These are phyloP conservation scores for Geotrichum candidum DNA, from an alignment of 1,139 yeast species.

Conservation along the genomic window DNA sequence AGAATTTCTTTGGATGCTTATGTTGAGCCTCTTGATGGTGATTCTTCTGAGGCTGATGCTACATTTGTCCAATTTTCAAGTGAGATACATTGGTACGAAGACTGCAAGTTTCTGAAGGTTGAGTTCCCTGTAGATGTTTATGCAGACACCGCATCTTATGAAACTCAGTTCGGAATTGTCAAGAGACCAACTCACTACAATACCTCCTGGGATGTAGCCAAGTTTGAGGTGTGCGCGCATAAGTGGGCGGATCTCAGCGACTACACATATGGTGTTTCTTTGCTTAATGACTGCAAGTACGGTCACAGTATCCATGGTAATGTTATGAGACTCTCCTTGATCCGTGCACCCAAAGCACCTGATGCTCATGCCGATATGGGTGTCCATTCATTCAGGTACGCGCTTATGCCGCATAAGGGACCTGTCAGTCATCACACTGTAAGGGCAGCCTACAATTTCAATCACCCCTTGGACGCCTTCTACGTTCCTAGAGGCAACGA, in stretches of 20 bases:
- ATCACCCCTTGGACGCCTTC: conserved; percentile 44
- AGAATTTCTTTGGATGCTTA: conserved; percentile 65
- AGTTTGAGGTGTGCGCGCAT: conserved; percentile 92
- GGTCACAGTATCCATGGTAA: conserved; percentile 92
- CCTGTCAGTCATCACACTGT: conserved; percentile 59
- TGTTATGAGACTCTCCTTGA: conserved; percentile 70
- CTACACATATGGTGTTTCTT: conserved; percentile 77
- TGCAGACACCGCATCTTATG: conserved; percentile 74
- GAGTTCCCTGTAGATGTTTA: conserved; percentile 87
- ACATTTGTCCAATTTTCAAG: conserved; percentile 50
- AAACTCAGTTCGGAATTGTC: conserved; percentile 88
- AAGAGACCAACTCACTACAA: conserved; percentile 90
- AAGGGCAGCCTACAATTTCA: conserved; percentile 71
- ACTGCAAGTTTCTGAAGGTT: conserved; percentile 81
- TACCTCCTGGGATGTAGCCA: conserved; percentile 93
- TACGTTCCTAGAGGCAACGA: conserved; percentile 20
- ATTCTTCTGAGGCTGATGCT: conserved; percentile 29
- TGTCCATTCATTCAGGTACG: conserved; percentile 72
- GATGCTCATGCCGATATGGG: conserved; percentile 96
- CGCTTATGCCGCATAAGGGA: conserved; percentile 76
- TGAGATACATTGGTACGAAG: conserved; percentile 81
- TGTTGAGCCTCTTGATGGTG: conserved; percentile 28
- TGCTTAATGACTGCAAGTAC: conserved; percentile 79
- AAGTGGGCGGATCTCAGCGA: conserved; percentile 91
- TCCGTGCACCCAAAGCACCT: conserved; percentile 85